Evolutionary conservation across 2,329 filamentous ascomycete species (phyloP).

Genomic region (Fusarium nanum): DNA sequence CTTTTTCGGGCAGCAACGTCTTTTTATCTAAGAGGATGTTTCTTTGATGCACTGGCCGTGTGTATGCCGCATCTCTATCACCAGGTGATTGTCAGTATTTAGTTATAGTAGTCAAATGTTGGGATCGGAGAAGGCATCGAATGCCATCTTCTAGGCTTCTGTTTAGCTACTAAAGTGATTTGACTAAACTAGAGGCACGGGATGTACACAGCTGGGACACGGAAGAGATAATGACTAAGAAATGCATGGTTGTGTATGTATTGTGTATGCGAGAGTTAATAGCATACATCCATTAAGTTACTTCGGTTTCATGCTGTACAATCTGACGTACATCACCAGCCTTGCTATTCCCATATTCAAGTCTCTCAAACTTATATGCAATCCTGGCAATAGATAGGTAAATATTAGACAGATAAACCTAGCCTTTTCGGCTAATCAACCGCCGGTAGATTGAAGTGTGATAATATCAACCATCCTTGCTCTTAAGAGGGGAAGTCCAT

Average conservation of each 20-base stretch:
- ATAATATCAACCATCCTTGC: conserved; percentile 17
- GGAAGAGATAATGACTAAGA: neutral
- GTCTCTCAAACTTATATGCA: neutral
- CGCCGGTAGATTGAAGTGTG: conserved; percentile 6
- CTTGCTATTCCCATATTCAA: neutral
- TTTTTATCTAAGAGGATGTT: neutral
- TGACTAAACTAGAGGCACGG: neutral
- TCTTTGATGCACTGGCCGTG: neutral
- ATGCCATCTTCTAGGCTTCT: neutral
- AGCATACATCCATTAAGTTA: neutral
- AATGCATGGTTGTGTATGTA: neutral
- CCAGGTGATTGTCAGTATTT: neutral
- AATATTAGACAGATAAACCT: neutral
- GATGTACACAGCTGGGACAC: neutral
- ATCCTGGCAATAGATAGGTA: neutral
- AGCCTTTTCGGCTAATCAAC: conserved; percentile 1
- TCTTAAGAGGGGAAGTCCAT: conserved; percentile 16
- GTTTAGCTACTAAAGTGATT: neutral
- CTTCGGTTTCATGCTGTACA: neutral
- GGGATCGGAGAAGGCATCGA: neutral
- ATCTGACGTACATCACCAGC: neutral
- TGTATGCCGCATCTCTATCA: neutral
- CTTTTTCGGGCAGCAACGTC: neutral
- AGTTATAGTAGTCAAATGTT: neutral
- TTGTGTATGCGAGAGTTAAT: neutral